Conservation (phyloP, 345 rosid genomes). For the Salix exigua region DNA sequence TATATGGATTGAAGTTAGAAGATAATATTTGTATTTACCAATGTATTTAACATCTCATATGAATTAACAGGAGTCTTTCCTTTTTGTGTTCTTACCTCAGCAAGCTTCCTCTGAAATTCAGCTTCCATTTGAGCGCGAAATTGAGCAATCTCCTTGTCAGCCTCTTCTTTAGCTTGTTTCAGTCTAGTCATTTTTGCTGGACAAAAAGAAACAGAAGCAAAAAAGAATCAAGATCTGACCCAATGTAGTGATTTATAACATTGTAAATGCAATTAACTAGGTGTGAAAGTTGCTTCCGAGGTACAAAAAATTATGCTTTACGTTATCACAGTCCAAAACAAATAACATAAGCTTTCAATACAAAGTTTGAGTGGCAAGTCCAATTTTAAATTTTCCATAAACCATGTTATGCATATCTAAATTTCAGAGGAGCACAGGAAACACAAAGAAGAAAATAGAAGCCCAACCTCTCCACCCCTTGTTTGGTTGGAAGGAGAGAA, state of each 20-base stretch:
- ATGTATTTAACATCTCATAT: not conserved
- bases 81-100: conserved; percentile 47
- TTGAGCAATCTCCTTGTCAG: conserved; percentile 74
- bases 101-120: conserved; percentile 75
- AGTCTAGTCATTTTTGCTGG: conserved; percentile 74
- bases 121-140: conserved; percentile 70
- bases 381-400: not conserved
- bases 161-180: conserved; percentile 97
- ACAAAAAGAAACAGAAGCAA: not conserved
- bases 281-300: not conserved
- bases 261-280: not conserved
- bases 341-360: not conserved
- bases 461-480: not conserved
- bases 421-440: not conserved
- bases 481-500: not conserved
- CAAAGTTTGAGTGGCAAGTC: not conserved
- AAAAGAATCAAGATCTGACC: not conserved
- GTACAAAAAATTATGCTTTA: not conserved
- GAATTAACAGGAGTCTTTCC: not conserved
- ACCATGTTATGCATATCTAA: not conserved
- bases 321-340: not conserved
- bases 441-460: not conserved
- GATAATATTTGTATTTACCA: not conserved
- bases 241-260: not conserved
- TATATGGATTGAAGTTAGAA: not conserved